Base-by-base conservation (phyloP, 2,329 filamentous ascomycete genomes). In the Blastomyces silverae region DNA sequence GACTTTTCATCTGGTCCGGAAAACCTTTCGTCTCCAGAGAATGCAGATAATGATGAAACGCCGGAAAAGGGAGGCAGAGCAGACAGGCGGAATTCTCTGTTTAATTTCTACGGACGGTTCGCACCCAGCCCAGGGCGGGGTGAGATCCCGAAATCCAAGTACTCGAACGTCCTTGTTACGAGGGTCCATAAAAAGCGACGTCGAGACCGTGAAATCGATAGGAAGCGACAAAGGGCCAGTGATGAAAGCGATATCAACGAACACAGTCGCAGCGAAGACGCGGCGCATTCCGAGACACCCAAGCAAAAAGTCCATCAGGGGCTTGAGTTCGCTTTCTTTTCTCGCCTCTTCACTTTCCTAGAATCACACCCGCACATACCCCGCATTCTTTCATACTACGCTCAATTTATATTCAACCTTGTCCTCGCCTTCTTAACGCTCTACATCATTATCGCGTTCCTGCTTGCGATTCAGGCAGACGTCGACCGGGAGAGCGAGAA, bases 401-500 rank as follows among this genome's bases (percentile, higher is more conserved):
- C 85, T 15, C 87, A 89, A 72, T 79, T 89, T 58, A 71, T 79
- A 44, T 79, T 83, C 64, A 84, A 84, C 65, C 70, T 79, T 56
- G 78, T 80, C 61, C 74, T 84, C 31, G 79, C 82, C 44, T 75
- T 75, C 15, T 70, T 82, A 1, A 76, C 77, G 3, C 78, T 83
- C 52, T 93, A 89, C 75, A 80, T 91, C 55, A 81, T 90, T 44
- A 91, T 88, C 78, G 82, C 84, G 1, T 84, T 91, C 70, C 85
- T 90, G 68, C 79, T 82, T 17, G 88, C 89, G 10, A 86, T 94
- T 62, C 86, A 87, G 17, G 82, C 84, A 31, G 92, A 97, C 74
- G 87, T 96, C 44, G 81, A 87, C 66, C 85, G 88, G 62, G 89
- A 89, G 46, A 86, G 88, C 11, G 83, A 88, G 56, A 85, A 86